Evolutionary conservation across 1,284 basidiomycete species (phyloP), one percentile per base, ranked within the genome.

Genomic region (Hemileia vastatrix): DNA sequence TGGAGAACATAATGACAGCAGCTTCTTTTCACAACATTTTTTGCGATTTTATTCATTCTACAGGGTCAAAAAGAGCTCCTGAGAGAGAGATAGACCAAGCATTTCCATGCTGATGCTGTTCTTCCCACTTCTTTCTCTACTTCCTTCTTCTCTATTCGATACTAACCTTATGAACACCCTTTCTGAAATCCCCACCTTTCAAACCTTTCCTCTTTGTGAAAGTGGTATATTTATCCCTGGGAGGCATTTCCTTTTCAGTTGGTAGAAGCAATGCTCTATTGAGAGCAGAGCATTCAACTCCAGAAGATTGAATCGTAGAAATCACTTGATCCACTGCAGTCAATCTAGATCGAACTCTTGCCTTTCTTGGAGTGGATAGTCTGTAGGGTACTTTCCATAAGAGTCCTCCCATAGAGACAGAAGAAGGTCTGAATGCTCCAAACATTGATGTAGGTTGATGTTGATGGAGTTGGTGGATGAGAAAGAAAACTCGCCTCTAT

Each of bases 311-410:
- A 3, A 98, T 85, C 1, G 91, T 84, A 64, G 90, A 86, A 68
- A 98, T 94, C 56, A 98, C 93, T 3, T 84, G 79, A 79, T 98
- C 94, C 52, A 98, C 94, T 71, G 84, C 86, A 79, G 89, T 91
- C 67, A 98, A 82, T 57, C 95, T 83, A 65, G 86, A 79, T 27
- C 94, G 84, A 60, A 86, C 89, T 70, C 95, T 93, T 21, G 87
- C 86, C 78, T 97, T 97, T 67, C 94, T 85, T 1, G 91, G 90
- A 8, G 83, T 76, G 11, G 92, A 95, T 67, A 98, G 78, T 70
- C 90, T 86, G 90, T 89, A 96, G 53, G 93, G 94, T 31, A 72
- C 79, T 61, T 65, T 88, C 88, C 89, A 92, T 51, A 92, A 80
- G 54, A 92, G 82, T 75, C 89, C 89, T 55, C 84, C 81, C 33